phyloP scores from a whole-genome alignment of 192 early-diverging fungal species.

The Powellomyces hirtus region DNA sequence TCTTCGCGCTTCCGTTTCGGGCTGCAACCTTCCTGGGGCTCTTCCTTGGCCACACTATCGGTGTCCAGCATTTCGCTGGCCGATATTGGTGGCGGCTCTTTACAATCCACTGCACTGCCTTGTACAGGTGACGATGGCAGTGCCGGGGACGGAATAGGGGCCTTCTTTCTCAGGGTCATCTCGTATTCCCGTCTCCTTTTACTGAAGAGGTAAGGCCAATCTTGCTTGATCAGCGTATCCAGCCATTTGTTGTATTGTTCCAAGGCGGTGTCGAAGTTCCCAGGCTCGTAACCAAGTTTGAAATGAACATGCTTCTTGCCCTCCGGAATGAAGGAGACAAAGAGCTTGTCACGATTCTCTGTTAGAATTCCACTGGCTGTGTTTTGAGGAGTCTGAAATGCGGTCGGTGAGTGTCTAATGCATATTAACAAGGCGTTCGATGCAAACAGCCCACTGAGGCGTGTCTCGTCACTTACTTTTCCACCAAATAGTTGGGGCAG shows the following conservation, averaged over 20 bases:
- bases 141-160: neutral
- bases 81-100: too few relatives aligned
- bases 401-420: too few relatives aligned
- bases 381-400: conserved; percentile 40
- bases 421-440: too few relatives aligned
- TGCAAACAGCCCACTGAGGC: too few relatives aligned
- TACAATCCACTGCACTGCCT: neutral
- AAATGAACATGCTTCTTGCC: conserved; percentile 63
- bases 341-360: conserved; percentile 36
- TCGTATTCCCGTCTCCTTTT: conserved; percentile 8
- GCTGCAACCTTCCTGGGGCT: neutral
- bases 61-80: neutral
- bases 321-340: conserved; percentile 22
- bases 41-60: neutral
- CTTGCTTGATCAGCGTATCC: conserved; percentile 60
- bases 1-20: neutral
- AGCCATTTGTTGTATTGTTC: conserved; percentile 73
- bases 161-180: neutral
- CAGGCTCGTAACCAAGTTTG: conserved; percentile 75
- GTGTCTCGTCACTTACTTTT: conserved; percentile 64
- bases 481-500: conserved; percentile 83
- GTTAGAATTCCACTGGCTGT: conserved; percentile 33
- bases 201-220: conserved; percentile 89
- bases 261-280: conserved; percentile 71
- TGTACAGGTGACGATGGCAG: neutral